Conservation (phyloP, 495 filamentous ascomycete genomes). For the Friedmanniomyces endolithicus region DNA sequence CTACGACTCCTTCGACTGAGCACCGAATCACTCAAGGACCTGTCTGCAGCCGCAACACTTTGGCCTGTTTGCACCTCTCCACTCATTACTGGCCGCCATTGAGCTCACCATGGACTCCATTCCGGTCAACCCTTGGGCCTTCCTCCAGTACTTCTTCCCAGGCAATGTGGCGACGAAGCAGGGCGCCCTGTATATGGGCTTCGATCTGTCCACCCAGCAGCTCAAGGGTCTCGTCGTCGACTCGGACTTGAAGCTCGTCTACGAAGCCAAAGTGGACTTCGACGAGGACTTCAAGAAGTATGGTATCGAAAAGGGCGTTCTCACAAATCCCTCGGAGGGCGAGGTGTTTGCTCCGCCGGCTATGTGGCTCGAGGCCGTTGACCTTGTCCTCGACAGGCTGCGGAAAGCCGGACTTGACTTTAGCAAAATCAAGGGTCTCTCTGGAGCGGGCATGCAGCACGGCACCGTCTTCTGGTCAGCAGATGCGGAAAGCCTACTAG, state of each 20-base stretch:
- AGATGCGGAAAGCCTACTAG: conserved; percentile 55
- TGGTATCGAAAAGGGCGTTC: conserved; percentile 76
- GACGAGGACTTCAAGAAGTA: conserved; percentile 59
- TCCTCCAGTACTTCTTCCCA: background rate
- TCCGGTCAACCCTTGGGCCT: background rate
- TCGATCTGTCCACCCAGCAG: conserved; percentile 94
- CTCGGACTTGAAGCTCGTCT: conserved; percentile 61
- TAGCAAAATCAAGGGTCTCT: conserved; percentile 63
- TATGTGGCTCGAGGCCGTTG: conserved; percentile 86
- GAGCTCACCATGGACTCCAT: background rate
- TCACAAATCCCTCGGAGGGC: conserved; percentile 62
- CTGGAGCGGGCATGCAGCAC: conserved; percentile 90
- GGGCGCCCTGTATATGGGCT: conserved; percentile 61
- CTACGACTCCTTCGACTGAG: background rate
- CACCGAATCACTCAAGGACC: background rate
- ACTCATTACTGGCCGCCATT: background rate
- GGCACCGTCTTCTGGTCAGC: conserved; percentile 85
- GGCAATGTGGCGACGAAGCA: background rate
- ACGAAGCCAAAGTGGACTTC: conserved; percentile 66
- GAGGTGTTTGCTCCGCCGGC: conserved; percentile 88
- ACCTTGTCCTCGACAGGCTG: conserved; percentile 65
- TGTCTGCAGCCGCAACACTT: no score
- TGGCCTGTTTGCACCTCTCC: no score
- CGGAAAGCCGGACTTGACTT: conserved; percentile 65
- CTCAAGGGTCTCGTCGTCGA: conserved; percentile 82